Evolutionary conservation across 73 alveolate genomes (phyloP).

Genomic region (Symbiodinium pilosum): DNA sequence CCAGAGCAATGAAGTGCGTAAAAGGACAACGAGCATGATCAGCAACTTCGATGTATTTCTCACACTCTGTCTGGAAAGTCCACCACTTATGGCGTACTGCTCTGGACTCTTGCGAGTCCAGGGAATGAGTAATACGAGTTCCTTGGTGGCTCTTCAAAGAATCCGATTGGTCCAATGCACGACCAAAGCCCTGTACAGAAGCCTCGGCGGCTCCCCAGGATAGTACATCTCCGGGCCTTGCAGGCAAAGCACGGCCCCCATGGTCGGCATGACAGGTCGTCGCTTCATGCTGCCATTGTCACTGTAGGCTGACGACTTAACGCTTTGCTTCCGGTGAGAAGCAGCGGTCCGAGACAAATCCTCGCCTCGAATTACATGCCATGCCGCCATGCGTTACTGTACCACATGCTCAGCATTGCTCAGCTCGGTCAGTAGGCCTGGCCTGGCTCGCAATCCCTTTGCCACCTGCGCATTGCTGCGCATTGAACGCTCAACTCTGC

Average conservation of each 20-base stretch:
- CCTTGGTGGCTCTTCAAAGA: no score
- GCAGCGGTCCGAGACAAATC: slow-evolving; percentile 67
- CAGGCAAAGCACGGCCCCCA: background rate
- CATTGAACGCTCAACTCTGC: no score
- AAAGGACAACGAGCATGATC: no score
- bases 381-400: no score
- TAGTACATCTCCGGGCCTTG: slow-evolving; percentile 25
- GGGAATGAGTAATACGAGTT: no score
- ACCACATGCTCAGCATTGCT: no score
- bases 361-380: slow-evolving; percentile 20
- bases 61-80: no score
- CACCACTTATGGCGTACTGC: no score
- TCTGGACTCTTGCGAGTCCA: no score
- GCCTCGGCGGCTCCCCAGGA: slow-evolving; percentile 88
- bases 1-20: no score
- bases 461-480: background rate
- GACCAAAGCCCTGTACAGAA: background rate
- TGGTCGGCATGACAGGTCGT: background rate
- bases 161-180: background rate
- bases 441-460: slow-evolving; percentile 6
- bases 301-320: background rate
- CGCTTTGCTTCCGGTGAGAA: slow-evolving; percentile 61
- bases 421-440: no score
- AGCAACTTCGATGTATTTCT: no score
- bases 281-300: background rate